These are phyloP conservation scores for Solanum corneliomulleri DNA, from an alignment of 257 asterid genomes.

Conservation along the genomic window DNA sequence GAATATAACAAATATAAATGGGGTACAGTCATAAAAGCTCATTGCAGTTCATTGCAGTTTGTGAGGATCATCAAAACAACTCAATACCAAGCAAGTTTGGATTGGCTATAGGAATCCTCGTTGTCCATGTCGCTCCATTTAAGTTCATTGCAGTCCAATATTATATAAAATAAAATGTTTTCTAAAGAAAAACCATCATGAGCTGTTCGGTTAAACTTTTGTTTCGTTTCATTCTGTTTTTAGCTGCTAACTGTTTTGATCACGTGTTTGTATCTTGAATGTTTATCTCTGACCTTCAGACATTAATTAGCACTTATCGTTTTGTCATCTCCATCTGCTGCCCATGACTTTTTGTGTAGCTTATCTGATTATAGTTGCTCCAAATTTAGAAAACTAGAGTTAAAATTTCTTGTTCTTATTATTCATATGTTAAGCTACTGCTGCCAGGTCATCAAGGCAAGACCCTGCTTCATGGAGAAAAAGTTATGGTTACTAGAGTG, in stretches of 20 bases:
- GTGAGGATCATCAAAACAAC: too few relatives aligned
- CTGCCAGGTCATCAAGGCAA: constrained; percentile 80
- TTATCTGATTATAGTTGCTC: neutral
- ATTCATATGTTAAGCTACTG: constrained; percentile 16
- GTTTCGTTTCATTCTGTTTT: neutral
- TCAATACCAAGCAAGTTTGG: neutral
- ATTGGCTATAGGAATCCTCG: neutral
- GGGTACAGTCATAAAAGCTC: too few relatives aligned
- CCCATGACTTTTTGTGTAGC: neutral
- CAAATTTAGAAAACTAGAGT: neutral
- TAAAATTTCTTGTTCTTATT: neutral
- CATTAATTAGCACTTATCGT: neutral
- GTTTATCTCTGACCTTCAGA: neutral
- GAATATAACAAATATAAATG: too few relatives aligned
- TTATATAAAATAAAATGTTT: neutral
- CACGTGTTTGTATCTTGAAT: neutral
- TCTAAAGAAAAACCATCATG: neutral
- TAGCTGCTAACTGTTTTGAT: neutral
- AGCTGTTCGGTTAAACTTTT: neutral
- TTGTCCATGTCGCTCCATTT: neutral
- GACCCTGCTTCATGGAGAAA: constrained; percentile 76
- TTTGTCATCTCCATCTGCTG: neutral
- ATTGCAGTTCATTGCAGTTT: too few relatives aligned
- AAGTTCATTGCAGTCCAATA: neutral
- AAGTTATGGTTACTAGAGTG: constrained; percentile 77